Conservation (phyloP, 1,284 basidiomycete species). For the Cerioporus squamosus region DNA sequence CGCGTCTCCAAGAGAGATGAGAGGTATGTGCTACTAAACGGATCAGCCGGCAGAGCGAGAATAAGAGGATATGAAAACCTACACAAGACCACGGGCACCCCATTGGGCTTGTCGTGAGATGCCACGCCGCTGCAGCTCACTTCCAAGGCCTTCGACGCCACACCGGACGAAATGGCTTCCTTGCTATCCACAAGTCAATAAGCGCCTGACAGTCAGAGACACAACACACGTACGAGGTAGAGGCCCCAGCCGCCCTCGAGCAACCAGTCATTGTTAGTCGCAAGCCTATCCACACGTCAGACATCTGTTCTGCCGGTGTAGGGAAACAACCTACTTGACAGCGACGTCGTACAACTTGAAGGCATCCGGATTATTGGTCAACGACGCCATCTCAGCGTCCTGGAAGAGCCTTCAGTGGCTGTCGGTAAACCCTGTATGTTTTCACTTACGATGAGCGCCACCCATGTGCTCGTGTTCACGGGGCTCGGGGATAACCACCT, state of each 20-base stretch:
- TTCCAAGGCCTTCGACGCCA: constrained; percentile 66
- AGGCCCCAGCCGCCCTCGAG: constrained; percentile 73
- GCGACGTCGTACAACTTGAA: constrained; percentile 70
- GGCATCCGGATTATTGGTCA: constrained; percentile 57
- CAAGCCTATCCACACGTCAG: constrained; percentile 44
- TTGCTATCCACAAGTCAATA: constrained; percentile 48
- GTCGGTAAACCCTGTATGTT: neutral
- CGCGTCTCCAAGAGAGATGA: constrained; percentile 49
- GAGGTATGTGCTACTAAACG: constrained; percentile 48
- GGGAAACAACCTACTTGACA: constrained; percentile 50
- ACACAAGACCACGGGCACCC: constrained; percentile 76
- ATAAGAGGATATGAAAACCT: constrained; percentile 29
- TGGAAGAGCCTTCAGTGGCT: constrained; percentile 27
- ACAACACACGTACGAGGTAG: constrained; percentile 50
- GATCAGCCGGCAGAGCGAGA: neutral
- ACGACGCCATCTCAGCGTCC: constrained; percentile 70
- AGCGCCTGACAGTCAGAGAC: neutral
- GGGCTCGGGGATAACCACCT: constrained; percentile 74
- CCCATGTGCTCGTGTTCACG: constrained; percentile 68
- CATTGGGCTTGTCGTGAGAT: constrained; percentile 68
- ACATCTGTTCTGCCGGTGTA: neutral
- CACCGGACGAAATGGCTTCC: constrained; percentile 70
- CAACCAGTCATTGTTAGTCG: constrained; percentile 68
- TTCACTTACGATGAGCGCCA: constrained; percentile 61
- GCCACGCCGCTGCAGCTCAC: constrained; percentile 66